Conservation (phyloP, 106 monocot genomes). For the Phalaenopsis aphrodite region DNA sequence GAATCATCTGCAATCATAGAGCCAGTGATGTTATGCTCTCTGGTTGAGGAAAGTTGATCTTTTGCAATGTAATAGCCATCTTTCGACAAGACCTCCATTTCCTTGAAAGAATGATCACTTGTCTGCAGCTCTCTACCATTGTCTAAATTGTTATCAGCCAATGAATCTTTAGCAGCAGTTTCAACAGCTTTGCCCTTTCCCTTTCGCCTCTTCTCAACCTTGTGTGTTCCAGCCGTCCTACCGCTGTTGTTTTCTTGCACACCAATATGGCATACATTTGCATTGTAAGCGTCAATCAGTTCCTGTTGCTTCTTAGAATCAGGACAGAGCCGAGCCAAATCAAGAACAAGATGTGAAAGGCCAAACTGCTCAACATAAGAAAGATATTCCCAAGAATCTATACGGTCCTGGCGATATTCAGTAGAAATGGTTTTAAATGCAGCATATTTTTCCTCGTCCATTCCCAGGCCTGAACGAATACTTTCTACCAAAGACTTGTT, state of each 20-base stretch:
- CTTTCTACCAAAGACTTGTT: conserved; percentile 77
- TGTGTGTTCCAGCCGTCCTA: conserved; percentile 12
- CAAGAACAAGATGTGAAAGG: conserved; percentile 64
- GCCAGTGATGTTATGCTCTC: not conserved
- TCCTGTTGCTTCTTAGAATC: conserved; percentile 68
- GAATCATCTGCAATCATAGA: conserved; percentile 7
- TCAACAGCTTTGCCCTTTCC: conserved; percentile 39
- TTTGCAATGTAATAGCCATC: conserved; percentile 47
- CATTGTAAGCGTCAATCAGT: conserved; percentile 58
- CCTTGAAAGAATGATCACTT: conserved; percentile 25
- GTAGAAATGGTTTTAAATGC: conserved; percentile 71
- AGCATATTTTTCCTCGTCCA: conserved; percentile 63
- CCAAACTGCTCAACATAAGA: conserved; percentile 92
- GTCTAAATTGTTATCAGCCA: conserved; percentile 37
- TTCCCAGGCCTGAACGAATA: conserved; percentile 41
- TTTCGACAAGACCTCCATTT: conserved; percentile 60
- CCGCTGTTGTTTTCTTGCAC: conserved; percentile 33
- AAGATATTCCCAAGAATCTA: conserved; percentile 68
- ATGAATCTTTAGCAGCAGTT: conserved; percentile 16
- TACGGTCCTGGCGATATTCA: conserved; percentile 62
- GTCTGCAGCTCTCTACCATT: conserved; percentile 56
- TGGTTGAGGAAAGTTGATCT: not conserved
- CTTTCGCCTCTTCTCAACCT: conserved; percentile 15
- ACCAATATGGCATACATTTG: conserved; percentile 26
- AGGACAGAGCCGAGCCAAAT: conserved; percentile 81